Percentiles rank a stretch among this genome's conserved stretches.
These are phyloP conservation scores for Tubosaeta sp. DNA, from an alignment of 768 basidiomycete species.

Conservation along the genomic window DNA sequence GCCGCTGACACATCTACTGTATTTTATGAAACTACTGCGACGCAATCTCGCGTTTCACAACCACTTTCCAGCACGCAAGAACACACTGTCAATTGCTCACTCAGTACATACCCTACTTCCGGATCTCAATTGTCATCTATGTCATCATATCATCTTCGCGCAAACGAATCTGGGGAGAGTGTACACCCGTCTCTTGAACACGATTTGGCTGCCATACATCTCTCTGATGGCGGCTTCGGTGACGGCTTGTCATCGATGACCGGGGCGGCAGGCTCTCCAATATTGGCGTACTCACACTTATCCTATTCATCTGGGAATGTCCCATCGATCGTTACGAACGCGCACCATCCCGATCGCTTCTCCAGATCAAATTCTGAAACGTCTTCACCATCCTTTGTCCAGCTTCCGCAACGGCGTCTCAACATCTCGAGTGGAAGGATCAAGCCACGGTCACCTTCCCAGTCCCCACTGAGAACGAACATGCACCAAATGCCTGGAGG, in stretches of 20 bases:
- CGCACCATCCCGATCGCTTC: conserved; percentile 25
- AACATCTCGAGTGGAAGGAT: conserved; percentile 21
- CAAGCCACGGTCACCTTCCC: conserved; percentile 29
- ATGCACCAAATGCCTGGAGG: conserved; percentile 14
- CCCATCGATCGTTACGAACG: conserved; percentile 46
- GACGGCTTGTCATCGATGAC: conserved; percentile 4
- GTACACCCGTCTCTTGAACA: conserved; percentile 19
- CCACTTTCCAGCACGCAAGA: conserved; percentile 16
- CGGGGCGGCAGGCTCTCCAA: conserved; percentile 8
- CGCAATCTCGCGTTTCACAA: conserved; percentile 29
- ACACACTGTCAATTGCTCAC: conserved; percentile 20
- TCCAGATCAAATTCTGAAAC: conserved; percentile 13
- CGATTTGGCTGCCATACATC: conserved; percentile 18
- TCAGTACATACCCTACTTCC: conserved; percentile 27
- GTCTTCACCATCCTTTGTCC: conserved; percentile 13
- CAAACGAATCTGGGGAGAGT: conserved; percentile 9
- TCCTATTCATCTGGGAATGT: conserved; percentile 44
- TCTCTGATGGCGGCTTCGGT: conserved; percentile 13
- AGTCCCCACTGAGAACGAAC: conserved; percentile 26
- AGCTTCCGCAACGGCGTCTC: conserved; percentile 25
- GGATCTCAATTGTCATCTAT: conserved; percentile 34
- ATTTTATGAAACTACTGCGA: conserved; percentile 58
- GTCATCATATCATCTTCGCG: conserved; percentile 28
- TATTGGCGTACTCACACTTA: conserved; percentile 14
- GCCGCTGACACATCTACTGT: conserved; percentile 50